Base-by-base conservation (phyloP, 176 grass and related monocot species). In the Oryza nivara region DNA sequence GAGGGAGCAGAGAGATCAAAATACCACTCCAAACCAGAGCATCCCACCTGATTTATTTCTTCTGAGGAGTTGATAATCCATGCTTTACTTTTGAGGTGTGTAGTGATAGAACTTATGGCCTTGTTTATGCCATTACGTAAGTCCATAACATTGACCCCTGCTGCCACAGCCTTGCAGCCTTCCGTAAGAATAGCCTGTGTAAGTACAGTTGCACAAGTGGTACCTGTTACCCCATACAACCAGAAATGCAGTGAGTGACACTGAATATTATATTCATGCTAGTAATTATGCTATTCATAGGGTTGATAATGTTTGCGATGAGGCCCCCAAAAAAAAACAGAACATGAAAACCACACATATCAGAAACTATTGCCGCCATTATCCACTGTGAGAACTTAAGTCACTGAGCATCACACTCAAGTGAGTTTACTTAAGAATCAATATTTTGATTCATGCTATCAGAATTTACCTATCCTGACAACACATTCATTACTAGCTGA, bases 121-220 rank as follows among this genome's bases (percentile, higher is more conserved):
- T 92, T 93, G 89, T 93, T 95, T 68, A 95, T 92, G 66, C 92
- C 96, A 69, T 88, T 89, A 35, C 91, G 88, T 77, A 98, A 87
- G 82, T 95, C 92, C 96, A 98, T 95, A 71, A 93, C 89, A 79
- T 95, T 95, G 74, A 95, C 83, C 23, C 95, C 96, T 36, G 92
- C 73, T 87, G 92, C 95, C 70, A 95, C 91, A 54, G 96, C 89
- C 89, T 95, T 98, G 84, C 91, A 98, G 15, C 95, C 95, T 92
- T 95, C 95, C 35, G 36, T 88, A 36, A 98, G 77, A 88, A 98
- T 98, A 70, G 95, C 95, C 73, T 98, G 92, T 67, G 92, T 93
- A 79, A 98, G 87, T 75, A 95, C 92, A 71, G 92, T 98, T 68
- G 95, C 95, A 70, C 95, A 98, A 23, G 95, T 98, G 69, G 95